A percentile compares a stretch with the other conserved stretches of the same genome.
Evolutionary conservation across 2,329 filamentous ascomycete genomes (phyloP).

Genomic region (Sclerotinia glacialis): DNA sequence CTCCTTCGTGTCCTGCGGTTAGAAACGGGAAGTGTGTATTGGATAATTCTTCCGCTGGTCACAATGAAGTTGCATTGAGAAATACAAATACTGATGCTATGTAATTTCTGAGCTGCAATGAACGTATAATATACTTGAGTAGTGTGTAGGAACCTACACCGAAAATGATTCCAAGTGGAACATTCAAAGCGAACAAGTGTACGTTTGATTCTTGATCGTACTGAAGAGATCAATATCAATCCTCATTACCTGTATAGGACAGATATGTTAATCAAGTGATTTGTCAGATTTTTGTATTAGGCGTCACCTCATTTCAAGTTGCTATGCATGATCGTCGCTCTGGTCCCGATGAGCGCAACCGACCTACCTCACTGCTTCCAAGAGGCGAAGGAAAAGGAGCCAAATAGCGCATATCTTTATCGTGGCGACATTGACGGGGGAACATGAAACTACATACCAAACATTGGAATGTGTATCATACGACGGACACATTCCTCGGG

Average conservation of each 20-base stretch:
- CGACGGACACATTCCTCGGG: background rate
- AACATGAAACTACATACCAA: constrained; percentile 10
- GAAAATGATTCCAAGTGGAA: no score
- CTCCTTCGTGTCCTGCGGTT: background rate
- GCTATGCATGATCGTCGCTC: background rate
- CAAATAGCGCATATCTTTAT: background rate
- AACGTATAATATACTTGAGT: no score
- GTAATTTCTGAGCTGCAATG: no score
- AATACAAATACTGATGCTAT: no score
- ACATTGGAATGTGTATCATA: background rate
- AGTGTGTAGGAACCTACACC: no score
- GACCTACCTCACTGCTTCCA: no score
- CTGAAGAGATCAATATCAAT: no score
- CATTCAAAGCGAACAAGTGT: no score
- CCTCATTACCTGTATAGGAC: no score
- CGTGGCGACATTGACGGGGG: background rate
- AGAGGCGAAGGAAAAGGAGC: background rate
- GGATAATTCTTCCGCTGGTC: background rate
- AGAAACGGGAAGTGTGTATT: background rate
- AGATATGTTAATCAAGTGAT: no score
- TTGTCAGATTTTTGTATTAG: background rate
- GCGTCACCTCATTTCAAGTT: background rate
- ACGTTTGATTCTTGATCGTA: no score
- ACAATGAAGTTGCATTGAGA: no score
- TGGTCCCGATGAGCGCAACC: background rate